A percentile compares a stretch with the other conserved stretches of the same genome.
These are phyloP conservation scores for Lactuca sativa DNA, from an alignment of 129 eudicot genomes.

Conservation along the genomic window DNA sequence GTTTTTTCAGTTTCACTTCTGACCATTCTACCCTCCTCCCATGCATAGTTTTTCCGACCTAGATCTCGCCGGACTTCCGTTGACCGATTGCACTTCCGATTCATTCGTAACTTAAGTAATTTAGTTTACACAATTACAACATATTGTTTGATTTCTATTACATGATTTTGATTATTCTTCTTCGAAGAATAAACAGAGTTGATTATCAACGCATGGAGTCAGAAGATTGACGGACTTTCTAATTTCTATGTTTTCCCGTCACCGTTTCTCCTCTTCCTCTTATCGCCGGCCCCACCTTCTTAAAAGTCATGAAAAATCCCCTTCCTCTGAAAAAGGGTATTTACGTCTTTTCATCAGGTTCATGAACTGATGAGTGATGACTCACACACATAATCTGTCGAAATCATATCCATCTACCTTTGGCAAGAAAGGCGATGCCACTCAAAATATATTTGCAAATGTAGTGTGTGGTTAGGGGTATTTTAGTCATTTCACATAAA, in stretches of 20 bases:
- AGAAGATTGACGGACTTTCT: constrained; percentile 33
- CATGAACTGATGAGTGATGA: constrained; percentile 13
- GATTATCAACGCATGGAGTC: constrained; percentile 46
- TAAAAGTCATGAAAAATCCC: constrained; percentile 19
- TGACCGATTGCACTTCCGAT: constrained; percentile 18
- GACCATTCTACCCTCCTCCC: constrained; percentile 38
- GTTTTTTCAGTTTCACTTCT: constrained; percentile 30
- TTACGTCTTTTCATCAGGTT: constrained; percentile 27
- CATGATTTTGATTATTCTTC: not conserved
- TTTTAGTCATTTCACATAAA: not conserved
- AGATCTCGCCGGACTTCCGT: constrained; percentile 18
- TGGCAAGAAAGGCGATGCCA: constrained; percentile 29
- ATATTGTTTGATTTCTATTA: not conserved
- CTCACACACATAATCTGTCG: constrained; percentile 31
- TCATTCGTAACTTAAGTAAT: not conserved
- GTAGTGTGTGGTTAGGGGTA: constrained; percentile 14
- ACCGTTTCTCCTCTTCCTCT: constrained; percentile 22
- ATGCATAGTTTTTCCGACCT: constrained; percentile 1
- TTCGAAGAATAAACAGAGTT: constrained; percentile 22
- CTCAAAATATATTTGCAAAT: constrained; percentile 18
- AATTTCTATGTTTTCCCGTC: constrained; percentile 41
- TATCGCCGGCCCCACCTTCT: constrained; percentile 35
- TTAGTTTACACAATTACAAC: not conserved
- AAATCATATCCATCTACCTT: constrained; percentile 34
- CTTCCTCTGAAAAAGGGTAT: constrained; percentile 21